These are phyloP conservation scores for Penicillium sp. DNA, from an alignment of 2,329 filamentous ascomycete species.

Conservation along the genomic window DNA sequence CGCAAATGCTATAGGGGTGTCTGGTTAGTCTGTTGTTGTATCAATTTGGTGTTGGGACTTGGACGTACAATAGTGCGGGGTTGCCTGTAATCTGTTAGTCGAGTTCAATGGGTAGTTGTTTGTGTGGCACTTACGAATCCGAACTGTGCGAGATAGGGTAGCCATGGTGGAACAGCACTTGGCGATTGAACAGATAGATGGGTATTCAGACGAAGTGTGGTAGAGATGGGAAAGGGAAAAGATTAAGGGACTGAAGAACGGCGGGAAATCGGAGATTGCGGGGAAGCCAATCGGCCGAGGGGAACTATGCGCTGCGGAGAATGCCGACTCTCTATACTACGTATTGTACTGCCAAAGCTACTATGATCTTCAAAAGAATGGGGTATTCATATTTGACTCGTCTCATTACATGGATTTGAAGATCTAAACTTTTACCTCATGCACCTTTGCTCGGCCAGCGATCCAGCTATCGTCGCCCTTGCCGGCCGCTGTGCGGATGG, in stretches of 20 bases:
- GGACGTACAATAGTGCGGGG: conserved; percentile 48
- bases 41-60: not conserved
- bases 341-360: not conserved
- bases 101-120: not conserved
- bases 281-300: conserved; percentile 15
- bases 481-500: conserved; percentile 36
- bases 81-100: conserved; percentile 35
- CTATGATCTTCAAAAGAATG: too few species aligned
- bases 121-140: not conserved
- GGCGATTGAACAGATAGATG: too few species aligned
- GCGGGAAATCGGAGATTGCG: conserved; percentile 21
- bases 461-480: conserved; percentile 38
- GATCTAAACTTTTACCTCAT: conserved; percentile 29
- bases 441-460: conserved; percentile 37
- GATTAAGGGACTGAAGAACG: not conserved
- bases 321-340: not conserved
- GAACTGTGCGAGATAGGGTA: conserved; percentile 5
- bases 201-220: not conserved
- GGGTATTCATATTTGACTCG: not conserved
- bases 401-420: not conserved
- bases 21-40: not conserved
- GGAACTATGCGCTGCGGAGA: conserved; percentile 1
- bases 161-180: not conserved
- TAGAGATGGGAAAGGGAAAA: not conserved
- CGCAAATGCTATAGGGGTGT: conserved; percentile 68